A percentile compares a stretch with the other conserved stretches of the same genome.
phyloP scores from a whole-genome alignment of 2,329 filamentous ascomycete species.

The Trichoderma sp. region DNA sequence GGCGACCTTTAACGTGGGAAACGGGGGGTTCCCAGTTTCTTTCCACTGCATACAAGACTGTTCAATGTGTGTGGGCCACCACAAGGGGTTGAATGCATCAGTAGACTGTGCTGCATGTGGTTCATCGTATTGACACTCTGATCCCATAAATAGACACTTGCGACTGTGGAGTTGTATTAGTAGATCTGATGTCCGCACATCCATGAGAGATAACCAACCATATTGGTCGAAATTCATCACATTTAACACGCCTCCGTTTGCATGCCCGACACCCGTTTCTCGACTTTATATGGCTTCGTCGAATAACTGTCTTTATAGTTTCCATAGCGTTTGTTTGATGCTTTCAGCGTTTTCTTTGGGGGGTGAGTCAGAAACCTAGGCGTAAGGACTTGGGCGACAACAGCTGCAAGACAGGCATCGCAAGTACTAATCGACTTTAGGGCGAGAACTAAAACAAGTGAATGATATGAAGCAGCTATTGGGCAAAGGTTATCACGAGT shows the following conservation, averaged over 20 bases:
- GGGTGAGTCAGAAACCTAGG: no score
- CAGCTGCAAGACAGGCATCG: no score
- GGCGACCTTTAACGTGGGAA: not conserved
- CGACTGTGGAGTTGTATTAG: not conserved
- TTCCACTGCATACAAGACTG: conserved; percentile 1
- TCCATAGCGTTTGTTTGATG: not conserved
- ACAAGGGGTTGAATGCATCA: no score
- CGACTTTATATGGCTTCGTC: not conserved
- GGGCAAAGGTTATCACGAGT: no score
- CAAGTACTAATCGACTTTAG: no score
- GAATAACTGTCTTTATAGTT: not conserved
- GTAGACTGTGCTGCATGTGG: no score
- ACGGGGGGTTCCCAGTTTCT: not conserved
- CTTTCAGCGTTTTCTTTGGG: no score
- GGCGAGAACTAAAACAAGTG: no score
- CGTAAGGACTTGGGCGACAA: no score
- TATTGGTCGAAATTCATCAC: not conserved
- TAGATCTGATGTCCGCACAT: not conserved
- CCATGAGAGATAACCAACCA: not conserved
- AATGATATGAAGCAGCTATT: no score
- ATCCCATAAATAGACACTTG: not conserved
- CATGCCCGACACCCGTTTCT: not conserved
- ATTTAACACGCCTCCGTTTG: not conserved
- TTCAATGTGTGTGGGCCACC: not conserved
- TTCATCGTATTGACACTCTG: not conserved